Conservation (phyloP, 176 grass and related monocot genomes). For the Musa itinerans region DNA sequence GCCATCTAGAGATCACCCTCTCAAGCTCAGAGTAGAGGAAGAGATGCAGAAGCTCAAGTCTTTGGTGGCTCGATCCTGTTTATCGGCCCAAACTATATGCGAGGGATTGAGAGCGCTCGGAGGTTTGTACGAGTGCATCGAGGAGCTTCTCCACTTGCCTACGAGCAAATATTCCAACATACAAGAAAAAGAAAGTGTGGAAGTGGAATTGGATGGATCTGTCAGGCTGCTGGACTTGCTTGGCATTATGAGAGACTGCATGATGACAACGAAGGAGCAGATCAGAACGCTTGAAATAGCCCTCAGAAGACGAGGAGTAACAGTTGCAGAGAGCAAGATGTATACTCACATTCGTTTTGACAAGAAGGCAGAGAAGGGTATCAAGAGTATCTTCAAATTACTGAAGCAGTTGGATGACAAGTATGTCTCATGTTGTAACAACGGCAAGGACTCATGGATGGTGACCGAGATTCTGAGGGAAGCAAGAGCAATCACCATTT, state of each 20-base stretch:
- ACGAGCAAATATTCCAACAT: background rate
- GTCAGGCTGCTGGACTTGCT: slow-evolving; percentile 2
- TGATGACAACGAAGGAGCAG: background rate
- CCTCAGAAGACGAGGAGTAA: slow-evolving; percentile 7
- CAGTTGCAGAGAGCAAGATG: background rate
- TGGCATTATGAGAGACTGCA: background rate
- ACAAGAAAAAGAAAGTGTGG: background rate
- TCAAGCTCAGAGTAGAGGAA: background rate
- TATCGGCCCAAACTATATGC: background rate
- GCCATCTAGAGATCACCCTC: background rate
- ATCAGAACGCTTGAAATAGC: background rate
- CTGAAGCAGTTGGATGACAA: slow-evolving; percentile 6
- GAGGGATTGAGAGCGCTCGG: background rate
- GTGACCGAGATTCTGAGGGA: background rate
- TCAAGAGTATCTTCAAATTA: background rate
- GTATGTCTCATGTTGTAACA: background rate
- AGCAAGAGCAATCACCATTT: slow-evolving; percentile 7
- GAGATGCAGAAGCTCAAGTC: background rate
- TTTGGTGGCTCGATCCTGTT: background rate
- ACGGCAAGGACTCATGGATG: background rate
- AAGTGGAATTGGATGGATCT: slow-evolving; percentile 7
- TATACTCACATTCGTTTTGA: background rate
- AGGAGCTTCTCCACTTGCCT: background rate
- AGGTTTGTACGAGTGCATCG: background rate
- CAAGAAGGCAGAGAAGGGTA: slow-evolving; percentile 1